Base-by-base conservation (phyloP, 768 basidiomycete genomes). In the Mycena epipterygia region DNA sequence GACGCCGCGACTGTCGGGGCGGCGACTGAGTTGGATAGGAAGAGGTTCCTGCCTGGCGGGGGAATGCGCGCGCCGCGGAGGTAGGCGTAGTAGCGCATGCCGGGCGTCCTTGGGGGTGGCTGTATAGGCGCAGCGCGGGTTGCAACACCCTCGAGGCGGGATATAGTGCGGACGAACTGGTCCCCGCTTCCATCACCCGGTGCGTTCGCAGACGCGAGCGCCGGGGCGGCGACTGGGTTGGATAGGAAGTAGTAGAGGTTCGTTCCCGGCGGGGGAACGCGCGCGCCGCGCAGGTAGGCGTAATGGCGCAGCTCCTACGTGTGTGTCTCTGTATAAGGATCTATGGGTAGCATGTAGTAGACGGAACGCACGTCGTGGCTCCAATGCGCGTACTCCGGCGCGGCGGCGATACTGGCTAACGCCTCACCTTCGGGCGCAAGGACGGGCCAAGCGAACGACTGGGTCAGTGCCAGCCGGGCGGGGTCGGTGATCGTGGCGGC, bases 241-340 rank as follows among this genome's bases (percentile, higher is more conserved):
- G 60, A 58, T 9, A 60, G 19, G 27, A 71, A 67, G n/a, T n/a
- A n/a, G n/a, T n/a, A n/a, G 12, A 60, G 35, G 27, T 65, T 53
- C 37, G 67, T 64, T 12, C 59, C 59, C 2, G 69, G 62, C 33
- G 74, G 74, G 0, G 74, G 70, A 3, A 51, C 51, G 57, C 77
- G 81, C 56, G 77, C 75, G 16, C 80, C 79, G 23, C 74, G 49
- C 14, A 32, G 55, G 46, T 83, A 82, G 32, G 82, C 81, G 41
- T 76, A 64, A 42, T 39, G 64, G n/a, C 82, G 77, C 17, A 83
- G 81, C 46, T 83, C 82, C 82, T 82, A 76, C 32, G 55, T n/a
- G n/a, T n/a, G n/a, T n/a, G n/a, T n/a, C n/a, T n/a, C n/a, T n/a
- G n/a, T n/a, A n/a, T n/a, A n/a, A n/a, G n/a, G n/a, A n/a, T n/a